Percentiles rank a stretch among this genome's conserved stretches.
These are phyloP conservation scores for Teratosphaeria pseudoeucalypti DNA, from an alignment of 2,329 filamentous ascomycete species.

Conservation along the genomic window DNA sequence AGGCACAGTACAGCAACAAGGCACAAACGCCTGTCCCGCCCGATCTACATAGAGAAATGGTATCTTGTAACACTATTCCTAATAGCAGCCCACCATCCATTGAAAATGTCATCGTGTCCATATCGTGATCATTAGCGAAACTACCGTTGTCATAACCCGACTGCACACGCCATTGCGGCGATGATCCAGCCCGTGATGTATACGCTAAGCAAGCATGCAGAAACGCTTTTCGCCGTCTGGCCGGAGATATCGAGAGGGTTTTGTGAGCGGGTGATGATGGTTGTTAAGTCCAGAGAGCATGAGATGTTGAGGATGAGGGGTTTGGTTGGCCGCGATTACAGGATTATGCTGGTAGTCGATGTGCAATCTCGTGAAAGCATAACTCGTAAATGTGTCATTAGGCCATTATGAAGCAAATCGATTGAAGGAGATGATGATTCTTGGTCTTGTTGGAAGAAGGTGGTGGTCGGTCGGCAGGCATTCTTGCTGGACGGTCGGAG, in stretches of 20 bases:
- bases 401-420: not conserved
- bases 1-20: not conserved
- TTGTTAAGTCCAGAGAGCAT: not conserved
- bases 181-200: not conserved
- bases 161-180: not conserved
- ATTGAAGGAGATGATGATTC: not conserved
- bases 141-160: not conserved
- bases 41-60: not conserved
- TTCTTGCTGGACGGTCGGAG: not conserved
- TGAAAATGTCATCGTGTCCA: not conserved
- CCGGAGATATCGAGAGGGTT: not conserved
- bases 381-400: not conserved
- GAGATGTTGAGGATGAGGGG: not conserved
- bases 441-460: not conserved
- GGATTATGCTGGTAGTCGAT: not conserved
- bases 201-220: not conserved
- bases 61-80: not conserved
- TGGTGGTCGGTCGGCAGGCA: not conserved
- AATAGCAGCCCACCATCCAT: not conserved
- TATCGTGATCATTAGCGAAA: not conserved
- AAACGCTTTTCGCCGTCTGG: not conserved
- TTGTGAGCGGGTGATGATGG: not conserved
- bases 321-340: not conserved
- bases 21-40: not conserved
- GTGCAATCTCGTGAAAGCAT: not conserved